Percentiles rank a stretch among this genome's conserved stretches.
Evolutionary conservation across 176 grass and related monocot genomes (phyloP).

Genomic region (Tuctoria greenei): DNA sequence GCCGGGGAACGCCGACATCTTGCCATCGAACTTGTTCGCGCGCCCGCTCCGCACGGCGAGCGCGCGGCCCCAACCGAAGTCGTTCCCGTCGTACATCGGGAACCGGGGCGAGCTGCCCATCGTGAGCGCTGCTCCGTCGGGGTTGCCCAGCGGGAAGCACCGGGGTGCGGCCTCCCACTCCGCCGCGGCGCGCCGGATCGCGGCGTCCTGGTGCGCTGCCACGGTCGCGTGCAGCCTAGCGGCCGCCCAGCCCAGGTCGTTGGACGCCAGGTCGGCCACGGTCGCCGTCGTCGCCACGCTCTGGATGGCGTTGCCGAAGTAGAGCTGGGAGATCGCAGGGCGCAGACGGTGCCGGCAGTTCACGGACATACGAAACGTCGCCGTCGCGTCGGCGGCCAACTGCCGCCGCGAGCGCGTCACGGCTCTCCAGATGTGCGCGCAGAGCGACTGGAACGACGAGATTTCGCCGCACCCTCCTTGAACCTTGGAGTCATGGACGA

Average conservation of each 20-base stretch:
- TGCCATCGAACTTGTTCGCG: conserved; percentile 93
- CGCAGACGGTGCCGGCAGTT: conserved; percentile 84
- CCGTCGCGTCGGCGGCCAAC: conserved; percentile 35
- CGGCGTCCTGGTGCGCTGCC: conserved; percentile 48
- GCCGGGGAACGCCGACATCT: conserved; percentile 90
- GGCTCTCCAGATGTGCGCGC: conserved; percentile 73
- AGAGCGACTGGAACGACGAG: conserved; percentile 81
- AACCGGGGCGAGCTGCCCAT: conserved; percentile 95
- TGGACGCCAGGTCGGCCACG: conserved; percentile 53
- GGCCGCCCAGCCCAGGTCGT: conserved; percentile 66
- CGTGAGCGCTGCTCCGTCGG: conserved; percentile 78
- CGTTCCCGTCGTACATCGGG: conserved; percentile 92
- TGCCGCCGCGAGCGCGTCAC: conserved; percentile 64
- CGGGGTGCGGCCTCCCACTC: conserved; percentile 82
- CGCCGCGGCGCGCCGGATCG: conserved; percentile 51
- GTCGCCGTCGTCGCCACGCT: conserved; percentile 64
- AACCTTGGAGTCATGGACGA: conserved; percentile 34
- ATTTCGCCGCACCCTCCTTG: conserved; percentile 27
- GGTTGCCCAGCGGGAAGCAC: conserved; percentile 91
- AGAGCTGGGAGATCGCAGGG: conserved; percentile 58
- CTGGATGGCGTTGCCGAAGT: conserved; percentile 98
- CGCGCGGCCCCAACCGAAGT: conserved; percentile 88
- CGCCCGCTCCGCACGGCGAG: conserved; percentile 70
- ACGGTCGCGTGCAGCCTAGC: conserved; percentile 58
- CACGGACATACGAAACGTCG: conserved; percentile 92